Conservation (phyloP, 345 rosid genomes). For the Rhodomyrtus tomentosa region DNA sequence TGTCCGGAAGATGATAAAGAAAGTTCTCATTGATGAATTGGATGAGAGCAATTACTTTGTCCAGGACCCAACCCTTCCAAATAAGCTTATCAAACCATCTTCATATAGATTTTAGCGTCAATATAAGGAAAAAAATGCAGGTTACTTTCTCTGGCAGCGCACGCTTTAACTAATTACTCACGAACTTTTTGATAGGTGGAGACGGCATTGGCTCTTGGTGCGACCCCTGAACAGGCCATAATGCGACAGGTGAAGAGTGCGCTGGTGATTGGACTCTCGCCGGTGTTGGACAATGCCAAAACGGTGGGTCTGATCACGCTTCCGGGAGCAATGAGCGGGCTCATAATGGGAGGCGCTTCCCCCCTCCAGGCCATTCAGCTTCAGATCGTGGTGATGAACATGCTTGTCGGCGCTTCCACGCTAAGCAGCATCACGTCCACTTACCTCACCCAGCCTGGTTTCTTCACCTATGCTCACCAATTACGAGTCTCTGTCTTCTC, state of each 20-base stretch:
- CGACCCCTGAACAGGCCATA: conserved; percentile 80
- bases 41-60: not conserved
- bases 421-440: conserved; percentile 74
- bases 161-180: not conserved
- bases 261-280: conserved; percentile 68
- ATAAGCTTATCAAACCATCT: not conserved
- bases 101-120: not conserved
- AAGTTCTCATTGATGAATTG: not conserved
- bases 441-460: conserved; percentile 74
- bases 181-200: conserved; percentile 13
- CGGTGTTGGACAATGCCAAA: conserved; percentile 78
- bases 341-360: conserved; percentile 95
- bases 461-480: conserved; percentile 77
- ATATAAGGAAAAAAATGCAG: not conserved
- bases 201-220: conserved; percentile 86
- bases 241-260: conserved; percentile 60
- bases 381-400: conserved; percentile 90
- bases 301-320: conserved; percentile 77
- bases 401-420: conserved; percentile 72
- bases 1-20: not conserved
- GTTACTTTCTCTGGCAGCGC: not conserved
- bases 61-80: not conserved
- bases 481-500: not conserved
- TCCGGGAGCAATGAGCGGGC: conserved; percentile 88
- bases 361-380: conserved; percentile 82